Percentiles rank a stretch among this genome's conserved stretches.
Evolutionary conservation across 176 grass and related monocot genomes (phyloP).

Genomic region (Pharus latifolius): DNA sequence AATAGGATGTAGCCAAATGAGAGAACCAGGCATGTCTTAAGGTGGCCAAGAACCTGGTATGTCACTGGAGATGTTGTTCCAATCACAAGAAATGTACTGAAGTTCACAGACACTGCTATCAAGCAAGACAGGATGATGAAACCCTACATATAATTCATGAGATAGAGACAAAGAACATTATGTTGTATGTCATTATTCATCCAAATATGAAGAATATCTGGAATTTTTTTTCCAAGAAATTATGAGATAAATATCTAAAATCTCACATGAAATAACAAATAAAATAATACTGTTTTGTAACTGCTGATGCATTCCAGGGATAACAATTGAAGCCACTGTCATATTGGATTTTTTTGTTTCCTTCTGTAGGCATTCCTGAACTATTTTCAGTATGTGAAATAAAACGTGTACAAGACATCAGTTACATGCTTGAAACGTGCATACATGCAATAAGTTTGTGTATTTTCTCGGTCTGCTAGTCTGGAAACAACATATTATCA

Average conservation of each 20-base stretch:
- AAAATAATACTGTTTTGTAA: slow-evolving; percentile 2
- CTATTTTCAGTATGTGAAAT: background rate
- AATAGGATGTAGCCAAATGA: slow-evolving; percentile 96
- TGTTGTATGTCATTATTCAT: background rate
- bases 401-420: background rate
- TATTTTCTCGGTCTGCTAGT: background rate
- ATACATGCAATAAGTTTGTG: background rate
- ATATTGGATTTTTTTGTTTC: slow-evolving; percentile 2
- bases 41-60: slow-evolving; percentile 97
- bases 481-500: background rate
- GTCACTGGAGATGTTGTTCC: slow-evolving; percentile 96
- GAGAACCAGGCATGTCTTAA: slow-evolving; percentile 93
- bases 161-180: slow-evolving; percentile 3
- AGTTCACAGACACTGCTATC: slow-evolving; percentile 98
- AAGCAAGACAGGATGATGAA: slow-evolving; percentile 94
- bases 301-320: slow-evolving; percentile 5
- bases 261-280: background rate
- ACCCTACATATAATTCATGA: slow-evolving; percentile 50
- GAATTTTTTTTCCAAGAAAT: slow-evolving; percentile 6
- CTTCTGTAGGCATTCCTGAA: background rate
- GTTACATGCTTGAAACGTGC: background rate
- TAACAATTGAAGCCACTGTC: background rate
- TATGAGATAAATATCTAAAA: background rate
- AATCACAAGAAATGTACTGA: slow-evolving; percentile 97
- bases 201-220: background rate